Conservation (phyloP, 2,329 filamentous ascomycete genomes). For the Tothia fuscella region DNA sequence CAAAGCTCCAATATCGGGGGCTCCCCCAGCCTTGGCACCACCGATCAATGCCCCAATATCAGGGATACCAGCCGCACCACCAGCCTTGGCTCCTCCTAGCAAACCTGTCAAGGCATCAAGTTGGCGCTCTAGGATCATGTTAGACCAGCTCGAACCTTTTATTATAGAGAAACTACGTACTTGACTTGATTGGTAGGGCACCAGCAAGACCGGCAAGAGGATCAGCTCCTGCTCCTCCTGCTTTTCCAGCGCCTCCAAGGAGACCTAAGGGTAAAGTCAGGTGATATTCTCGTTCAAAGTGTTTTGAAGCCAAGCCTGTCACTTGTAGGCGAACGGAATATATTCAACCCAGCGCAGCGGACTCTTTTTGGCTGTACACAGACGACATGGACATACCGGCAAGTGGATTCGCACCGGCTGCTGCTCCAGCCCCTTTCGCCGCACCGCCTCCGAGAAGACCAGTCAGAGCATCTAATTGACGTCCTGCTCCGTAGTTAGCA, state of each 20-base stretch:
- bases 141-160: too few species aligned
- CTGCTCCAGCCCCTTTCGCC: neutral
- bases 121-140: neutral
- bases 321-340: too few species aligned
- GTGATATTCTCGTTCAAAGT: too few species aligned
- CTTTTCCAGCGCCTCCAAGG: constrained; percentile 1
- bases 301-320: too few species aligned
- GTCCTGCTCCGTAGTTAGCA: too few species aligned
- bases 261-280: too few species aligned
- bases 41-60: too few species aligned
- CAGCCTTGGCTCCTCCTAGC: constrained; percentile 1
- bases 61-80: neutral
- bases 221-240: neutral
- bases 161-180: too few species aligned
- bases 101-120: neutral
- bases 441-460: neutral
- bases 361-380: too few species aligned
- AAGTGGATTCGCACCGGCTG: neutral
- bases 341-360: too few species aligned
- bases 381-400: neutral
- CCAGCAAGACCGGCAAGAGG: neutral
- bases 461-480: neutral
- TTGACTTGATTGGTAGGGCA: neutral
- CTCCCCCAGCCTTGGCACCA: too few species aligned
- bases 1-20: too few species aligned